Conservation (phyloP, 306 rosid genomes). For the Trifolium repens region DNA sequence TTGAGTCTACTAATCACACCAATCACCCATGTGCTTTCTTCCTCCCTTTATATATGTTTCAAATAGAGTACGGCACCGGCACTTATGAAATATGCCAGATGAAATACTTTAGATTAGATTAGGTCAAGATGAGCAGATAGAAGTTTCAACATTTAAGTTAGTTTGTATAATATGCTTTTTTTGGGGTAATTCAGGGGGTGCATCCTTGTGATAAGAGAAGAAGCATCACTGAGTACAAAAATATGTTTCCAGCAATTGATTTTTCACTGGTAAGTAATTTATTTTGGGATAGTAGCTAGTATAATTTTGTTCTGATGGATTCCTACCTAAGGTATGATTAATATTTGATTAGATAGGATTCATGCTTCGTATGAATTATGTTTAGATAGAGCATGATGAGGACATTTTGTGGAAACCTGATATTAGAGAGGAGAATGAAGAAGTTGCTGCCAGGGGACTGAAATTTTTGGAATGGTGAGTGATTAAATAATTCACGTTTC, state of each 20-base stretch:
- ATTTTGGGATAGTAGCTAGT: conserved; percentile 32
- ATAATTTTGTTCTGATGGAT: conserved; percentile 33
- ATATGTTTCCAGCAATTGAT: conserved; percentile 88
- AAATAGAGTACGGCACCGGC: neutral
- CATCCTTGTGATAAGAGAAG: conserved; percentile 96
- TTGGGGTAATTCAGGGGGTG: conserved; percentile 67
- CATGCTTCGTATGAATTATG: conserved; percentile 37
- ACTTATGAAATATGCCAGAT: neutral
- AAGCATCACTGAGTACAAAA: conserved; percentile 66
- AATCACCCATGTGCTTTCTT: neutral
- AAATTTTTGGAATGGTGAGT: conserved; percentile 80
- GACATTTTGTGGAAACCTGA: conserved; percentile 86
- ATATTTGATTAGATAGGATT: conserved; percentile 34
- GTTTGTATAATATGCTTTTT: conserved; percentile 16
- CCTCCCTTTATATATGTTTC: neutral
- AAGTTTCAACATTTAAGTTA: conserved; percentile 18
- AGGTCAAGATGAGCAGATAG: conserved; percentile 8
- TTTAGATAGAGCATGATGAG: conserved; percentile 75
- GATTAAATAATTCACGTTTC: conserved; percentile 12
- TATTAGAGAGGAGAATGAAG: conserved; percentile 72
- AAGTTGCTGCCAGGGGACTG: conserved; percentile 81
- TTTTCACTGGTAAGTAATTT: conserved; percentile 72
- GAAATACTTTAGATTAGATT: conserved; percentile 17
- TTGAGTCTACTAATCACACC: neutral
- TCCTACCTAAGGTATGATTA: conserved; percentile 25